Conservation (phyloP, 164 flowering plant species). For the Hamamelis virginiana region DNA sequence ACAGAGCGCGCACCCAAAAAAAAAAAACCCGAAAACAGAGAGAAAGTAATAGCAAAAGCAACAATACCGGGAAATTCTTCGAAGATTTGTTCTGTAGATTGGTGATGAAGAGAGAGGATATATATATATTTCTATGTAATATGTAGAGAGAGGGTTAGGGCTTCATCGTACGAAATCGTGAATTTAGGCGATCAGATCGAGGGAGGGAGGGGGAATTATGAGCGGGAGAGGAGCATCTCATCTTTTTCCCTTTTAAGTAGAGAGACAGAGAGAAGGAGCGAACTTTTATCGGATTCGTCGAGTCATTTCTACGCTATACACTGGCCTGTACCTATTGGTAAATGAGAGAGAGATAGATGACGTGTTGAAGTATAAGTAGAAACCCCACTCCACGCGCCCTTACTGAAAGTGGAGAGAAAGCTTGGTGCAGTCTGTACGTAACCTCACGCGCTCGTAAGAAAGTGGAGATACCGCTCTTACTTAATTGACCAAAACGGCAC, state of each 20-base stretch:
- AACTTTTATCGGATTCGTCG: slow-evolving; percentile 8
- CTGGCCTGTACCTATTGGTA: not conserved
- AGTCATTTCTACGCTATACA: slow-evolving; percentile 13
- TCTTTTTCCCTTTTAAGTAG: not conserved
- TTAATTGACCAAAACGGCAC: too few species aligned
- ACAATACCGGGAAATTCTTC: too few species aligned
- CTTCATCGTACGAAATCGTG: not conserved
- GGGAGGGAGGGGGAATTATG: slow-evolving; percentile 5
- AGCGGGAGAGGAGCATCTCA: slow-evolving; percentile 7
- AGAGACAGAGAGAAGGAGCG: not conserved
- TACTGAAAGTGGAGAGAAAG: too few species aligned
- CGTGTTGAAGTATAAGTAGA: too few species aligned
- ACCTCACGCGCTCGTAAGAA: too few species aligned
- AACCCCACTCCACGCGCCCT: not conserved
- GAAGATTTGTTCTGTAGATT: too few species aligned
- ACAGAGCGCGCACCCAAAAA: too few species aligned
- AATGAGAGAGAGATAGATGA: not conserved
- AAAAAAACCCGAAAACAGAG: too few species aligned
- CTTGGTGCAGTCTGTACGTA: too few species aligned
- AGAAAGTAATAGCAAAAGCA: too few species aligned
- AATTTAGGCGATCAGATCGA: slow-evolving; percentile 13
- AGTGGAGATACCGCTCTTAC: too few species aligned
- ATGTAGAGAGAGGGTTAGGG: not conserved
- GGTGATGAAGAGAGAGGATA: not conserved
- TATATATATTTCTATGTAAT: too few species aligned